phyloP scores from a whole-genome alignment of 176 grass and related monocot genomes.

The Phoenix dactylifera region DNA sequence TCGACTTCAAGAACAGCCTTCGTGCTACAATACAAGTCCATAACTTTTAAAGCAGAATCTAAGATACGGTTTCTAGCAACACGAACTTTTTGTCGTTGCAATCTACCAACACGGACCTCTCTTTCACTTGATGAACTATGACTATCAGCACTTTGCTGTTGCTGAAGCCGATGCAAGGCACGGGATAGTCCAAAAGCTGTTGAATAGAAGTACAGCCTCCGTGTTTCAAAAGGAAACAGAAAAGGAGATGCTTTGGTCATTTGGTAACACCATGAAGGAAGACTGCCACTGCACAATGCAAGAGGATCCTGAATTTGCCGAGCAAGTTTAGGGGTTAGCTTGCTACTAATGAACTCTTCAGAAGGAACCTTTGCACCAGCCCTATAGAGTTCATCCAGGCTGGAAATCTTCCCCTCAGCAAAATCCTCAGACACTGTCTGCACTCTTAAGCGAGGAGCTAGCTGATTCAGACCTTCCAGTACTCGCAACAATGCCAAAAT shows the following conservation, averaged over 20 bases:
- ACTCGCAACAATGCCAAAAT: slow-evolving; percentile 70
- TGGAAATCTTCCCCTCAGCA: slow-evolving; percentile 43
- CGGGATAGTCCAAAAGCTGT: slow-evolving; percentile 87
- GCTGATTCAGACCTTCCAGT: slow-evolving; percentile 67
- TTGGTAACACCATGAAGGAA: slow-evolving; percentile 87
- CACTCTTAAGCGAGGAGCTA: slow-evolving; percentile 50
- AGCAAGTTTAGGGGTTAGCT: slow-evolving; percentile 79
- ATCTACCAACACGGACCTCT: slow-evolving; percentile 60
- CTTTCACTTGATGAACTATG: slow-evolving; percentile 48
- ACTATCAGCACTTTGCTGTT: slow-evolving; percentile 64
- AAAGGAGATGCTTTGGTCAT: slow-evolving; percentile 79
- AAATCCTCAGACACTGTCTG: slow-evolving; percentile 53
- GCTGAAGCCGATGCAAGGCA: slow-evolving; percentile 81
- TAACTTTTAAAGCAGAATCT: slow-evolving; percentile 90
- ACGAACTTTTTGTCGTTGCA: slow-evolving; percentile 90
- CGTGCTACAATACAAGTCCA: slow-evolving; percentile 85
- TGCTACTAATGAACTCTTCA: slow-evolving; percentile 74
- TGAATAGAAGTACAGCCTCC: slow-evolving; percentile 79
- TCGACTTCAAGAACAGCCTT: slow-evolving; percentile 90
- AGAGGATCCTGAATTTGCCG: slow-evolving; percentile 89
- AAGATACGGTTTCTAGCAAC: slow-evolving; percentile 74
- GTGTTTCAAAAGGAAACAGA: slow-evolving; percentile 81
- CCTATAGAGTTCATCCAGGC: slow-evolving; percentile 33
- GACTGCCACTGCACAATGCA: slow-evolving; percentile 79
- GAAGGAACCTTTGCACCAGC: slow-evolving; percentile 35